A percentile compares a stretch with the other conserved stretches of the same genome.
These are phyloP conservation scores for Rhodotorula diobovata DNA, from an alignment of 768 basidiomycete species.

Conservation along the genomic window DNA sequence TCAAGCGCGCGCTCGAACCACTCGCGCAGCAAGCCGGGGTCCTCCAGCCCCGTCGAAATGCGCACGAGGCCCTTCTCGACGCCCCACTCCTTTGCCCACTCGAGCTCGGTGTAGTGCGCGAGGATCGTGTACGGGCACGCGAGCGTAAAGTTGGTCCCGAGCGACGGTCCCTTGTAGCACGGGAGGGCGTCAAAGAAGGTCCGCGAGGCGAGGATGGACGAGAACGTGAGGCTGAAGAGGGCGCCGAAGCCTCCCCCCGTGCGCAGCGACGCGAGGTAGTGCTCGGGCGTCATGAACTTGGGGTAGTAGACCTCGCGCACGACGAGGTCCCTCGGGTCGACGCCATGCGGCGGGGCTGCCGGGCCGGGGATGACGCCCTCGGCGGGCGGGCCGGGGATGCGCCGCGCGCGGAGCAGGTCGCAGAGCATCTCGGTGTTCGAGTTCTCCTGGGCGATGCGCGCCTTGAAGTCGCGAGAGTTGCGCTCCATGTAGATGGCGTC, in stretches of 20 bases:
- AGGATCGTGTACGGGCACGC: slow-evolving; percentile 90
- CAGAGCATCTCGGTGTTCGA: slow-evolving; percentile 75
- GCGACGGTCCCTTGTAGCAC: slow-evolving; percentile 75
- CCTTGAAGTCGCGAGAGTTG: slow-evolving; percentile 87
- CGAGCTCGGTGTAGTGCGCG: slow-evolving; percentile 81
- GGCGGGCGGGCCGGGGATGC: slow-evolving; percentile 45
- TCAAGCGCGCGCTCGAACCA: slow-evolving; percentile 63
- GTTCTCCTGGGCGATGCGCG: slow-evolving; percentile 71
- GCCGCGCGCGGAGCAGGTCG: slow-evolving; percentile 62
- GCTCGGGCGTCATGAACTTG: slow-evolving; percentile 65
- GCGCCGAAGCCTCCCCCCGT: slow-evolving; percentile 35
- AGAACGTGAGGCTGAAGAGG: slow-evolving; percentile 62
- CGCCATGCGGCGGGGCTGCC: not conserved
- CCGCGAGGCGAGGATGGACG: slow-evolving; percentile 55
- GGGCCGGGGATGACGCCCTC: slow-evolving; percentile 8
- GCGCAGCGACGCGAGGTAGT: slow-evolving; percentile 68
- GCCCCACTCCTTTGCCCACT: slow-evolving; percentile 83
- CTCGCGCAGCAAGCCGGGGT: slow-evolving; percentile 55
- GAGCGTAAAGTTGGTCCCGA: slow-evolving; percentile 91
- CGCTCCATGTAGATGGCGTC: slow-evolving; percentile 97
- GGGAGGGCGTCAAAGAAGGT: slow-evolving; percentile 59
- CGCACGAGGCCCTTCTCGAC: slow-evolving; percentile 79
- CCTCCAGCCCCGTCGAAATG: slow-evolving; percentile 87
- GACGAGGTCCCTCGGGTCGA: slow-evolving; percentile 45
- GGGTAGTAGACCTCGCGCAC: slow-evolving; percentile 88